Evolutionary conservation across 2,329 filamentous ascomycete genomes (phyloP).

Genomic region (Ilyonectria sp.): DNA sequence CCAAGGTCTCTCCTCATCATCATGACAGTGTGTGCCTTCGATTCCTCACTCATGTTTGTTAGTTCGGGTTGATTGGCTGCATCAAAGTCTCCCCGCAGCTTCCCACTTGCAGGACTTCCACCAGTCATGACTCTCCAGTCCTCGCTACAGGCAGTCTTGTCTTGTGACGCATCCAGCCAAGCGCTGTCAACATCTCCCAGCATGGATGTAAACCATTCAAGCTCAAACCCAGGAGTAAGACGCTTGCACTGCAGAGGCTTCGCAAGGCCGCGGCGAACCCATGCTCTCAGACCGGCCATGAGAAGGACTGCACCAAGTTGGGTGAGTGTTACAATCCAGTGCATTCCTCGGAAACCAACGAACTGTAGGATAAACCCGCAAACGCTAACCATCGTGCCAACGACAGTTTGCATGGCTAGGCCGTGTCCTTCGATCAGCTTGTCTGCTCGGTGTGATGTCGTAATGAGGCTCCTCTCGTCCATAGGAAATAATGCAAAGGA

Average conservation of each 20-base stretch:
- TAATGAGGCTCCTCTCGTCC: neutral
- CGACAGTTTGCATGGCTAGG: neutral
- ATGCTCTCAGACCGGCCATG: slow-evolving; percentile 46
- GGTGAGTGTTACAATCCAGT: slow-evolving; percentile 43
- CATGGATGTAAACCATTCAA: slow-evolving; percentile 43
- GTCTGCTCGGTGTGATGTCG: neutral
- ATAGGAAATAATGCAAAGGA: neutral
- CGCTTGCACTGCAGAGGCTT: neutral
- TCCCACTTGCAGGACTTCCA: neutral
- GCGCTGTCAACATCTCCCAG: neutral
- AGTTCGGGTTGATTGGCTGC: no score
- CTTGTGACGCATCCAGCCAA: neutral
- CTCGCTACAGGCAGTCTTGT: neutral
- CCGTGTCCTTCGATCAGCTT: neutral
- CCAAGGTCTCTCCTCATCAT: slow-evolving; percentile 37
- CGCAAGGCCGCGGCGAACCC: slow-evolving; percentile 39
- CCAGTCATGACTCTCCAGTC: neutral
- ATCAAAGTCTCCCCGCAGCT: no score
- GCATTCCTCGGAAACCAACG: slow-evolving; percentile 47
- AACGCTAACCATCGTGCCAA: slow-evolving; percentile 37
- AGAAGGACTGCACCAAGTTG: slow-evolving; percentile 44
- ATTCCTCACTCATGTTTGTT: no score
- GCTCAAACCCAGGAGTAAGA: slow-evolving; percentile 40
- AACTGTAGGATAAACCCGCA: slow-evolving; percentile 50
- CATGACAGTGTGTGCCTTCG: slow-evolving; percentile 32